Evolutionary conservation across 805 yeast genomes (phyloP).

Genomic region (Lachancea dasiensis): DNA sequence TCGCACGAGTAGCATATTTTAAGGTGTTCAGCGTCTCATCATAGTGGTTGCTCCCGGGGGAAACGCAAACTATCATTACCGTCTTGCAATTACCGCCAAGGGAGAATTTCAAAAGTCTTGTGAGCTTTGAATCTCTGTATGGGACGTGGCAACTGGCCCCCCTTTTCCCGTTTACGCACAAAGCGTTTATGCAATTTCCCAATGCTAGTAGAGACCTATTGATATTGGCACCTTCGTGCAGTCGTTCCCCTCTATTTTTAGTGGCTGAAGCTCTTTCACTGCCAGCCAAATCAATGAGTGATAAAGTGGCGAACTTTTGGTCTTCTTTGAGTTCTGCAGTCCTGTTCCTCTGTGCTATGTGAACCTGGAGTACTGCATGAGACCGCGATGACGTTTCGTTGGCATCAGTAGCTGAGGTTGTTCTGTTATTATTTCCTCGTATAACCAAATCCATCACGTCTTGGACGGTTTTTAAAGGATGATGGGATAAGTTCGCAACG

Average conservation of each 20-base stretch:
- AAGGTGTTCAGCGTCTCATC: constrained; percentile 91
- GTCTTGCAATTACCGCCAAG: constrained; percentile 93
- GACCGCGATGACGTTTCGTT: constrained; percentile 88
- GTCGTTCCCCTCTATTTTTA: constrained; percentile 70
- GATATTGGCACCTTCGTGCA: constrained; percentile 90
- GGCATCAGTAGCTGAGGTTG: constrained; percentile 85
- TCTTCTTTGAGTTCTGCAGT: constrained; percentile 60
- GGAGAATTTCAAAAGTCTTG: constrained; percentile 80
- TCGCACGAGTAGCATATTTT: constrained; percentile 88
- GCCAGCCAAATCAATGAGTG: constrained; percentile 90
- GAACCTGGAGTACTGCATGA: constrained; percentile 86
- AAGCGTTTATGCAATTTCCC: constrained; percentile 90
- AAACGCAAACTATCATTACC: constrained; percentile 90
- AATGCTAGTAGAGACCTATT: constrained; percentile 82
- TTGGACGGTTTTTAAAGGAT: constrained; percentile 54
- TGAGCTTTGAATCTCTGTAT: constrained; percentile 83
- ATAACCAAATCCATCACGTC: constrained; percentile 76
- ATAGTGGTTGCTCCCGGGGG: constrained; percentile 81
- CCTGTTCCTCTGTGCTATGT: constrained; percentile 49
- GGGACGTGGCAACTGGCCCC: constrained; percentile 63
- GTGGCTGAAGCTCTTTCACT: constrained; percentile 93
- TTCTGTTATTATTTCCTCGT: constrained; percentile 67
- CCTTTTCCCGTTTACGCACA: constrained; percentile 62
- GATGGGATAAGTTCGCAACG: constrained; percentile 65
- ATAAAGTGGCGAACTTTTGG: constrained; percentile 71